Evolutionary conservation across 1,284 basidiomycete genomes (phyloP).

Genomic region (Xanthoconium separans): DNA sequence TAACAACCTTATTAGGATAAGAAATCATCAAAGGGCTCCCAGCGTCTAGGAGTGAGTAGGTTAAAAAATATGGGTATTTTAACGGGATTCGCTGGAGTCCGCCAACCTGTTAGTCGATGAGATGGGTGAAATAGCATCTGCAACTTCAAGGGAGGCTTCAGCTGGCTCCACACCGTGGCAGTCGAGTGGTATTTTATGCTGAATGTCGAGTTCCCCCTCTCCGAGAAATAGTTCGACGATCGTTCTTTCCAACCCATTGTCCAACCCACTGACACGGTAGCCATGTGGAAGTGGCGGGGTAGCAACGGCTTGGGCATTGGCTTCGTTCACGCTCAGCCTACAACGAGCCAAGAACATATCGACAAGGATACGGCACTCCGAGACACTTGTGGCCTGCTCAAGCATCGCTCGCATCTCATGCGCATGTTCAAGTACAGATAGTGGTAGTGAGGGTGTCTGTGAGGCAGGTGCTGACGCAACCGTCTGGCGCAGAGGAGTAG

Average conservation of each 20-base stretch:
- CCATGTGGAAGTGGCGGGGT: constrained; percentile 11
- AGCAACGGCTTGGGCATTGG: constrained; percentile 4
- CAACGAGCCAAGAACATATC: constrained; percentile 77
- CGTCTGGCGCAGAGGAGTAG: constrained; percentile 14
- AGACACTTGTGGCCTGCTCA: constrained; percentile 68
- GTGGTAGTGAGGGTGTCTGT: constrained; percentile 1
- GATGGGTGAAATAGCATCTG: not conserved
- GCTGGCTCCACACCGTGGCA: not conserved
- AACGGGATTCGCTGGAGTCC: constrained; percentile 11
- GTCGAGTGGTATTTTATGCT: not conserved
- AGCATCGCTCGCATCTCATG: constrained; percentile 69
- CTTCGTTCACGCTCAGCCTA: constrained; percentile 32
- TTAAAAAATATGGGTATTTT: constrained; percentile 11
- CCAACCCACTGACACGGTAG: constrained; percentile 7
- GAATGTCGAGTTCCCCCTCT: constrained; percentile 20
- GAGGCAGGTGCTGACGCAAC: not conserved
- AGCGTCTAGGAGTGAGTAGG: not conserved
- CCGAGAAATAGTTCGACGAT: constrained; percentile 55
- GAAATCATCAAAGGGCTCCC: constrained; percentile 4
- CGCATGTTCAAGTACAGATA: constrained; percentile 43
- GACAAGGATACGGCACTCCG: constrained; percentile 82
- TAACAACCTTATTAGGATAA: constrained; percentile 12
- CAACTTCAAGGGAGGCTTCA: not conserved
- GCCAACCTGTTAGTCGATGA: not conserved
- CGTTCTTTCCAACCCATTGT: constrained; percentile 37